phyloP scores from a whole-genome alignment of 108 stramenopile genomes.

The Cyclotella cryptica region DNA sequence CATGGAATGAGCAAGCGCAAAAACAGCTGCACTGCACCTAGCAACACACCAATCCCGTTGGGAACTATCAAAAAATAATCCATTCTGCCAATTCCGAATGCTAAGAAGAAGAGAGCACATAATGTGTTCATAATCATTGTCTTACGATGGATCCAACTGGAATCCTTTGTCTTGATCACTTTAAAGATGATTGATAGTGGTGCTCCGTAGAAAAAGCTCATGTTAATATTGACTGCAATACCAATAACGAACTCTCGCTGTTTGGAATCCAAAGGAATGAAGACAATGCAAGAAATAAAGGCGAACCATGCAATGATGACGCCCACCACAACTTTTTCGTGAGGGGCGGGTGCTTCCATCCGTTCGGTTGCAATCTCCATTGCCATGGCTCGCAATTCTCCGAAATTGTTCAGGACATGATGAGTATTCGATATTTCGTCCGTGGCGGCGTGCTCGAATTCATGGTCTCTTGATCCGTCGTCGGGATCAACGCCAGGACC shows the following conservation, averaged over 20 bases:
- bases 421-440: background rate
- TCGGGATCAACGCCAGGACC: background rate
- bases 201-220: conserved; percentile 87
- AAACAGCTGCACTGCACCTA: conserved; percentile 69
- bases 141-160: conserved; percentile 49
- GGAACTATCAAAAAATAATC: conserved; percentile 74
- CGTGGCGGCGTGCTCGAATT: background rate
- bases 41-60: conserved; percentile 71
- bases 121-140: conserved; percentile 60
- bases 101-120: conserved; percentile 76
- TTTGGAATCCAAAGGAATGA: conserved; percentile 32
- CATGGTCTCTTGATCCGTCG: background rate
- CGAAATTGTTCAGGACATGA: background rate
- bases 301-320: conserved; percentile 62
- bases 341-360: conserved; percentile 52
- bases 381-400: conserved; percentile 5
- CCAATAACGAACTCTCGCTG: conserved; percentile 65
- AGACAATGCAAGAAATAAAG: conserved; percentile 52
- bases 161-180: conserved; percentile 58
- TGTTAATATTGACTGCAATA: conserved; percentile 68
- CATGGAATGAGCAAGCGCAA: conserved; percentile 48
- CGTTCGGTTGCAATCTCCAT: background rate
- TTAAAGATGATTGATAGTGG: conserved; percentile 72
- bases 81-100: conserved; percentile 69
- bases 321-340: conserved; percentile 65